These are phyloP conservation scores for Omphalotus olearius DNA, from an alignment of 1,284 basidiomycete genomes.

Conservation along the genomic window DNA sequence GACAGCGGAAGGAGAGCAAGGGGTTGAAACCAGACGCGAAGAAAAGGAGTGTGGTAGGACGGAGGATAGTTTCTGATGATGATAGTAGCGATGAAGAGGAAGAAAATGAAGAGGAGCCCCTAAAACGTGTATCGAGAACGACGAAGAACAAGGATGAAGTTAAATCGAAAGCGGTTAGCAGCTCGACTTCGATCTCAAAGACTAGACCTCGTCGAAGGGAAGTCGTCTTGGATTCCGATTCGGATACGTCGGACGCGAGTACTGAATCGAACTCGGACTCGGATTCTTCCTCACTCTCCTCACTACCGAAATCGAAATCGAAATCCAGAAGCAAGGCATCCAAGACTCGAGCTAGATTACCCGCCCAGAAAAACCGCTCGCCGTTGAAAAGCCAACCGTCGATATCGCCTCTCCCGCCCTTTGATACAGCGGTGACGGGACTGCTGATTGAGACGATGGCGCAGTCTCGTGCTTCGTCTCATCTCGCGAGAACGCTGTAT, in stretches of 20 bases:
- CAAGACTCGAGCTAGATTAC: constrained; percentile 1
- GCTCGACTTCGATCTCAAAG: not conserved
- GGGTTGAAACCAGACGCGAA: too few relatives aligned
- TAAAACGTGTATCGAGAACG: not conserved
- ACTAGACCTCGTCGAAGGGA: not conserved
- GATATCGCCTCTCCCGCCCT: constrained; percentile 15
- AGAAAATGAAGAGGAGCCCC: not conserved
- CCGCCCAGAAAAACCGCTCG: not conserved
- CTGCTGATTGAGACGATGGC: constrained; percentile 73
- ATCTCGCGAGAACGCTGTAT: constrained; percentile 53
- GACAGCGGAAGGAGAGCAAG: too few relatives aligned
- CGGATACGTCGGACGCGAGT: not conserved
- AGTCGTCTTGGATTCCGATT: not conserved
- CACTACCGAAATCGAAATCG: not conserved
- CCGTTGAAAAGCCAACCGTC: constrained; percentile 1
- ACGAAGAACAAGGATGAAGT: not conserved
- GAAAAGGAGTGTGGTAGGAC: too few relatives aligned
- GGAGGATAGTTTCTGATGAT: too few relatives aligned
- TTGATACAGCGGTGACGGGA: constrained; percentile 46
- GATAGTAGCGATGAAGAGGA: not conserved
- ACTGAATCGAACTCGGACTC: not conserved
- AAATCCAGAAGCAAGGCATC: not conserved
- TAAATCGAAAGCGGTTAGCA: not conserved
- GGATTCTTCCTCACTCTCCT: not conserved
- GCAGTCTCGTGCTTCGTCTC: constrained; percentile 63